Conservation (phyloP, 495 filamentous ascomycete genomes). For the Xylona heveae region DNA sequence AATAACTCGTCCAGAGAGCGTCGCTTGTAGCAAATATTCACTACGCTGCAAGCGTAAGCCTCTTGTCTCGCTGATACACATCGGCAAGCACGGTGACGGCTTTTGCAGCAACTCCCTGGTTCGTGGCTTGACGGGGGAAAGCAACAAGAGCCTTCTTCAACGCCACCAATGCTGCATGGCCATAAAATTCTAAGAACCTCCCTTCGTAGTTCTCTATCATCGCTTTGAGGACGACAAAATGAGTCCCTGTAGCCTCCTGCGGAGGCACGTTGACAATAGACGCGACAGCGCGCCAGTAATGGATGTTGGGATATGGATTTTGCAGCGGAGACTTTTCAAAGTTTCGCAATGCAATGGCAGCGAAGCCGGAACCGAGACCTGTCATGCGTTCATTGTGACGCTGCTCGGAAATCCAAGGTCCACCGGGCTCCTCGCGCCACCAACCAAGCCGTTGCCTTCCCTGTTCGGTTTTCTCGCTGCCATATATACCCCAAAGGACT, state of each 20-base stretch:
- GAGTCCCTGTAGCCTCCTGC: conserved; percentile 46
- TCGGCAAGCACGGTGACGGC: conserved; percentile 37
- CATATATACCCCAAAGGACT: conserved; percentile 67
- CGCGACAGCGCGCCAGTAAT: conserved; percentile 64
- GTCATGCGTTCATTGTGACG: conserved; percentile 61
- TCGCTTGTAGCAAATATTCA: too few relatives aligned
- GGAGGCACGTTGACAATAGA: conserved; percentile 51
- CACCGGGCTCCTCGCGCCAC: conserved; percentile 31
- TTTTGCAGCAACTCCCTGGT: conserved; percentile 29
- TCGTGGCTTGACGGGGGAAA: conserved; percentile 32
- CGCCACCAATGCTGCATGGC: conserved; percentile 39
- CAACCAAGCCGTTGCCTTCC: conserved; percentile 57
- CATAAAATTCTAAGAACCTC: conserved; percentile 59
- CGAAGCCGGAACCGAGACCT: conserved; percentile 65
- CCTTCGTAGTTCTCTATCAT: conserved; percentile 52
- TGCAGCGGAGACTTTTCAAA: conserved; percentile 40
- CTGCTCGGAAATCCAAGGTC: conserved; percentile 38
- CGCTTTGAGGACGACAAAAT: conserved; percentile 53
- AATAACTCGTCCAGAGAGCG: too few relatives aligned
- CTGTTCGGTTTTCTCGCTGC: conserved; percentile 47
- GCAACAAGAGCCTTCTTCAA: conserved; percentile 44
- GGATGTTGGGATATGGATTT: conserved; percentile 58
- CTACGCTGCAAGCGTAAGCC: conserved; percentile 25
- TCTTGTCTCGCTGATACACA: conserved; percentile 33
- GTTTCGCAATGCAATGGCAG: conserved; percentile 58